Evolutionary conservation across 208 protist genomes (phyloP).

Genomic region (Acanthamoeba polyphaga): DNA sequence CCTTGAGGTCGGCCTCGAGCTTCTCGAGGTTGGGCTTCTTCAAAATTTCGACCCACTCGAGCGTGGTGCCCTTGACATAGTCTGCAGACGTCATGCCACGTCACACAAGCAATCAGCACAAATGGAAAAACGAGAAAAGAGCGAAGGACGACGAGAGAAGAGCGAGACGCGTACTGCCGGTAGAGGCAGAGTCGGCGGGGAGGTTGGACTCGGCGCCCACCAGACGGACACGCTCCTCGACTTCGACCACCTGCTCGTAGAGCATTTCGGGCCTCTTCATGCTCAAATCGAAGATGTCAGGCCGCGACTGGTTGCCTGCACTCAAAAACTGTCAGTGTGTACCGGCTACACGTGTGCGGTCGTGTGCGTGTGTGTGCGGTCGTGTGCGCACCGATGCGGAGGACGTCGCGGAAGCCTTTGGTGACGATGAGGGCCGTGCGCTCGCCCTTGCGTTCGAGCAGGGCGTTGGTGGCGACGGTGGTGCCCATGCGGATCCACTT

Average conservation of each 20-base stretch:
- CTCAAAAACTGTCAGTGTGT: too few species aligned
- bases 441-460: conserved; percentile 96
- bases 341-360: too few species aligned
- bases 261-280: conserved; percentile 94
- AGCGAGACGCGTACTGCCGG: conserved; percentile 65
- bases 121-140: too few species aligned
- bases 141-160: neutral
- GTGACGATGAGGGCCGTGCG: conserved; percentile 94
- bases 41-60: conserved; percentile 92
- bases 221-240: conserved; percentile 93
- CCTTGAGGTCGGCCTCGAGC: conserved; percentile 77
- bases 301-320: conserved; percentile 91
- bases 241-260: conserved; percentile 91
- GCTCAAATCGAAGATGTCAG: conserved; percentile 95
- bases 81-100: neutral
- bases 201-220: conserved; percentile 50
- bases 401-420: conserved; percentile 94
- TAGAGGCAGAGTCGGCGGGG: conserved; percentile 31
- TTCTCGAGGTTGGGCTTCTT: conserved; percentile 85
- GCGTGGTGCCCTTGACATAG: conserved; percentile 81
- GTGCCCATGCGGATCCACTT: conserved; percentile 97
- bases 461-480: conserved; percentile 97
- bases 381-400: conserved; percentile 91
- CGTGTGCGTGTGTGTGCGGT: neutral
- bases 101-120: neutral